phyloP scores from a whole-genome alignment of 225 moss, liverwort and hornwort genomes.

The Anthoceros angustus region DNA sequence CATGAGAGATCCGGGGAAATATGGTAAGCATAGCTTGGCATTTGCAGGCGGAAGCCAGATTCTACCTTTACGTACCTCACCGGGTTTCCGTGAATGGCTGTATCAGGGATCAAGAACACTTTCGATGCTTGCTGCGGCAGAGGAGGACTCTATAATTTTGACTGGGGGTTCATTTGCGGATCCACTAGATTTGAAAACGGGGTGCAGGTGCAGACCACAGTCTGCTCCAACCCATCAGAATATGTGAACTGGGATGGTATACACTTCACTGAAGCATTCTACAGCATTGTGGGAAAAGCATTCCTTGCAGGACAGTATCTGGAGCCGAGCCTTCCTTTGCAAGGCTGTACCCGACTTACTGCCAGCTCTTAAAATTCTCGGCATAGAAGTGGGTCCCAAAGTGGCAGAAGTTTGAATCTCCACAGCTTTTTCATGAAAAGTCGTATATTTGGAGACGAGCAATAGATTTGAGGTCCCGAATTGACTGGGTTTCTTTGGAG shows the following conservation, averaged over 20 bases:
- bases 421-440: too few species aligned
- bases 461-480: too few species aligned
- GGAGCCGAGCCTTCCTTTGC: conserved; percentile 10
- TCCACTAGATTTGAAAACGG: not conserved
- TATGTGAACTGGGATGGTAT: conserved; percentile 41
- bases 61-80: not conserved
- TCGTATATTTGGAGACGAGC: too few species aligned
- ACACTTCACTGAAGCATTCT: conserved; percentile 45
- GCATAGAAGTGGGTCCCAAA: too few species aligned
- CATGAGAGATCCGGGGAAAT: conserved; percentile 10
- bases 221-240: conserved; percentile 12
- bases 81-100: not conserved
- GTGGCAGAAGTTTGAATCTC: too few species aligned
- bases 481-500: too few species aligned
- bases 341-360: not conserved
- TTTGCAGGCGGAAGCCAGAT: not conserved
- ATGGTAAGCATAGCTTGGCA: conserved; percentile 10
- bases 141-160: conserved; percentile 27
- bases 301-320: conserved; percentile 37
- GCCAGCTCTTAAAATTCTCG: not conserved
- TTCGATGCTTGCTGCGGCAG: conserved; percentile 34
- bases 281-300: conserved; percentile 25
- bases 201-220: not conserved
- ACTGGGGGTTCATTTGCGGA: conserved; percentile 12
- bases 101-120: not conserved